Evolutionary conservation across 148 eudicot genomes (phyloP).

Genomic region (Simmondsia chinensis): DNA sequence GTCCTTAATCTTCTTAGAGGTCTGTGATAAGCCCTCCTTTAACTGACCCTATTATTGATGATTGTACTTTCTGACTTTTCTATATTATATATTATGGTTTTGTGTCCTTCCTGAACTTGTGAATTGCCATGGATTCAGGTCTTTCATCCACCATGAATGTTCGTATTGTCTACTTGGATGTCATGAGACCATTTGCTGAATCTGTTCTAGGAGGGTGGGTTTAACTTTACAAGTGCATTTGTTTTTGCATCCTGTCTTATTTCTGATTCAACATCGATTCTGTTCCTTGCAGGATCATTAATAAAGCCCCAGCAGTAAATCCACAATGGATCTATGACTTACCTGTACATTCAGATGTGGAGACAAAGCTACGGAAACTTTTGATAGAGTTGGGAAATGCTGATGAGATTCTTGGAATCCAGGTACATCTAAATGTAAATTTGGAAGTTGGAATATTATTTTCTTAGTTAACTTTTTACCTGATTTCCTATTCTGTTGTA

Average conservation of each 20-base stretch:
- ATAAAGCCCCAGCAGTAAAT: conserved; percentile 54
- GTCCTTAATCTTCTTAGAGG: conserved; percentile 98
- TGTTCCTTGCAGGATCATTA: conserved; percentile 50
- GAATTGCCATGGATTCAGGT: conserved; percentile 39
- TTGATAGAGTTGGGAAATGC: conserved; percentile 68
- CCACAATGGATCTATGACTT: conserved; percentile 66
- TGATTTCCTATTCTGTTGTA: background rate
- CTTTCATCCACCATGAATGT: conserved; percentile 86
- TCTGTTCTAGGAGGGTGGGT: conserved; percentile 84
- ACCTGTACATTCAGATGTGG: conserved; percentile 77
- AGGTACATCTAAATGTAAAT: conserved; percentile 31
- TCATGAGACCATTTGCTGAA: conserved; percentile 99
- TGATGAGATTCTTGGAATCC: conserved; percentile 90
- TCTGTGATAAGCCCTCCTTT: conserved; percentile 14
- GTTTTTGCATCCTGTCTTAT: background rate
- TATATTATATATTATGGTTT: background rate
- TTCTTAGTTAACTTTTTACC: background rate
- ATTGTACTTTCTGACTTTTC: background rate
- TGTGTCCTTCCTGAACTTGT: background rate
- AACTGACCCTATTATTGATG: background rate
- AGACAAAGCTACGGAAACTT: conserved; percentile 69
- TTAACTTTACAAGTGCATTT: conserved; percentile 2
- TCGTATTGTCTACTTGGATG: conserved; percentile 63
- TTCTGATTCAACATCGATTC: conserved; percentile 13
- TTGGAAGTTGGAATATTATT: background rate